Evolutionary conservation across 2,329 filamentous ascomycete species (phyloP), one percentile per base, ranked within the genome.

Genomic region (Neoascochyta sp.): DNA sequence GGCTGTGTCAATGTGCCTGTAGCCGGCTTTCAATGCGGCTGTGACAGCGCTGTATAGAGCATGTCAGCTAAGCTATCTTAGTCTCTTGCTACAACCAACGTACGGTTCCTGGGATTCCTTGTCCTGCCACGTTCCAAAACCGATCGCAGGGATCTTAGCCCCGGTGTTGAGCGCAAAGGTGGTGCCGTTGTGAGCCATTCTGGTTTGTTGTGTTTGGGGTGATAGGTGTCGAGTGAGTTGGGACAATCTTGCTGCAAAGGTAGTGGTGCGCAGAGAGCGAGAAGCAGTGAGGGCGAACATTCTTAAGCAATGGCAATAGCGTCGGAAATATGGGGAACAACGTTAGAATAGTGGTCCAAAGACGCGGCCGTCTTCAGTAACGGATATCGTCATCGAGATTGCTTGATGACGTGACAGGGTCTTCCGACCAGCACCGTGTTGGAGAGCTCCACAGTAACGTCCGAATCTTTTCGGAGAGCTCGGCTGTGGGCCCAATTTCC

Each of bases 91-190:
- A 27, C 24, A 15, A 23, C 9, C 20, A 5, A 21, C 43, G 16
- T 30, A 48, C 45, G 47, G 46, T 30, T 60, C 50, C 21, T 56
- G 54, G 3, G 52, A 48, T 3, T 54, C 50, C 27, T 47, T 50
- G 19, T 54, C 52, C 29, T 60, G 54, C 52, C 53, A 58, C 3
- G 53, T 58, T 9, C 54, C 54, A 24, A 88, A 73, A 35, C 83
- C 83, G 49, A 89, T 65, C 52, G 79, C 79, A 33, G 83, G 81
- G 38, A 92, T 90, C 64, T 84, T 79, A 60, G 75, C 81, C 32
- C 85, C 85, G 29, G 80, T 82, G 53, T 78, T 75, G 54, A 78
- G 75, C 24, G 68, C 71, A 57, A 68, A 74, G 11, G 58, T 63
- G 27, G 63, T 57, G 16, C 47, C 53, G 51, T 60, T 48, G 47